Base-by-base conservation (phyloP, 202 grass and related monocot genomes). In the Cymbopogon flexuosus region DNA sequence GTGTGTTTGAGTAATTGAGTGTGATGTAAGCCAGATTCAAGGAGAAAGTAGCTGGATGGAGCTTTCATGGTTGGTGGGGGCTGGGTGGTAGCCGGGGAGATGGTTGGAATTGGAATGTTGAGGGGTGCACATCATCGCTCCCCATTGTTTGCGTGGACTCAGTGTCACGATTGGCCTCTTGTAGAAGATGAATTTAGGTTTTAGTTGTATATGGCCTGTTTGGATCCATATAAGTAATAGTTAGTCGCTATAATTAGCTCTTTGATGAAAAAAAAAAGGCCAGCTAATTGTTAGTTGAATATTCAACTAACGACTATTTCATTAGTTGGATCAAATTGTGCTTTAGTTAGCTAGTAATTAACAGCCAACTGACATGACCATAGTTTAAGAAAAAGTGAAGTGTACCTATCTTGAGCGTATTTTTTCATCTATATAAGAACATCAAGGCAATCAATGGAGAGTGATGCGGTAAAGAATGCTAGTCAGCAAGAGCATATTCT, bases 31-130 rank as follows among this genome's bases (percentile, higher is more conserved):
- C 64, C 74, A 89, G 61, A 76, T 65, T 54, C 13, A 66, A 67
- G 51, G 24, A 75, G 79, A 72, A 81, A 67, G 88, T 81, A 78
- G 85, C 31, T 90, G 65, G 11, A 79, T 35, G 65, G 37, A 49
- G 73, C 84, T 85, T 76, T 90, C 91, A 81, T 42, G 85, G 91
- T 86, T 84, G 88, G 74, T 93, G 85, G 80, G 77, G 79, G 70
- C 41, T 15, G 31, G 46, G 5, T 4, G 13, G 12, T 11, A 11
- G 3, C 10, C 0, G 10, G 42, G 11, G 62, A 39, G 63, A 47
- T 27, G 67, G 68, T 6, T 18, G 47, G 47, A 52, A 52, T 75
- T 80, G 81, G 70, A 33, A 40, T 16, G 45, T 49, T 16, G 45
- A 27, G 45, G 1, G 40, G 29, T 33, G 67, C 49, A 79, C 68